phyloP scores from a whole-genome alignment of 768 basidiomycete species.

The Steccherinum ochraceum region DNA sequence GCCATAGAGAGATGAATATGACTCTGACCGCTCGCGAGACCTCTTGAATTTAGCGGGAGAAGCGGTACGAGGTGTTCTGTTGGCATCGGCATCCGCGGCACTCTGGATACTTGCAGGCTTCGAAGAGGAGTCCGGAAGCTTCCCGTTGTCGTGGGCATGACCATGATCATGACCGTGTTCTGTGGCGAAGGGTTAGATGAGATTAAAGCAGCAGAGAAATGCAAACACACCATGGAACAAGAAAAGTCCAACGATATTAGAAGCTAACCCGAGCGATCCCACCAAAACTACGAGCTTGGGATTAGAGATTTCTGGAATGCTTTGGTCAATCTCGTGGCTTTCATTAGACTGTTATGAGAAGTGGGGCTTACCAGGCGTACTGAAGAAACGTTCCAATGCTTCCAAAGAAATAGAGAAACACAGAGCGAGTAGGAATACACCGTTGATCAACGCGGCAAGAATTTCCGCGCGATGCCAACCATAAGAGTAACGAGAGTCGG shows the following conservation, averaged over 20 bases:
- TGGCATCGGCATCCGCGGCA: constrained; percentile 10
- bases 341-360: constrained; percentile 1
- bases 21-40: constrained; percentile 31
- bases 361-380: constrained; percentile 55
- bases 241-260: constrained; percentile 90
- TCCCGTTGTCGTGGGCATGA: constrained; percentile 26
- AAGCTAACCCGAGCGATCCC: constrained; percentile 81
- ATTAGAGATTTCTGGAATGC: constrained; percentile 70
- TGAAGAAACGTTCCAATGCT: constrained; percentile 87
- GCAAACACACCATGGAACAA: constrained; percentile 79
- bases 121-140: constrained; percentile 21
- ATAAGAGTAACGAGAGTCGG: constrained; percentile 82
- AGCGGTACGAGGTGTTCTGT: constrained; percentile 23
- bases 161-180: constrained; percentile 63
- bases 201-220: constrained; percentile 2
- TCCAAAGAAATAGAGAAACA: constrained; percentile 96
- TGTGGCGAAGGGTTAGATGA: constrained; percentile 17
- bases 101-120: constrained; percentile 33
- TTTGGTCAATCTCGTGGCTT: constrained; percentile 4
- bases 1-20: constrained; percentile 64
- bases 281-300: constrained; percentile 87
- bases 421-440: constrained; percentile 92
- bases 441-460: constrained; percentile 90
- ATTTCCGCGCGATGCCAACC: constrained; percentile 99
- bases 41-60: constrained; percentile 27